Evolutionary conservation across 2,329 filamentous ascomycete genomes (phyloP).

Genomic region (Plenodomus lindquistii): DNA sequence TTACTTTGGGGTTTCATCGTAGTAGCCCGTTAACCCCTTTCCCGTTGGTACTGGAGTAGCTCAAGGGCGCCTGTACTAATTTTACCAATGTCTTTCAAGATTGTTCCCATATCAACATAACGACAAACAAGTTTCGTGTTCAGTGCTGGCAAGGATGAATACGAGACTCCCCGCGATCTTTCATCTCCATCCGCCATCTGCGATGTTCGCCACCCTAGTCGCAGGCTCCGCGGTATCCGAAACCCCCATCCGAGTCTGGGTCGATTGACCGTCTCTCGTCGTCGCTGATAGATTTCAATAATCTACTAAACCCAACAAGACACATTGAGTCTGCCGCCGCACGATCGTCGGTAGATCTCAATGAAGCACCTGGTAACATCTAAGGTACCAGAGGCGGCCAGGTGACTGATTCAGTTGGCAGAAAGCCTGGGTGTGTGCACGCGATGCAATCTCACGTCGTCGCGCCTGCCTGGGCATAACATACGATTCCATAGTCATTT

Average conservation of each 20-base stretch:
- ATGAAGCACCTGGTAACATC: not conserved
- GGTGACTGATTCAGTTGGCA: not conserved
- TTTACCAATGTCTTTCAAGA: too few species aligned
- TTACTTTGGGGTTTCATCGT: too few species aligned
- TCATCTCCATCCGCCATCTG: not conserved
- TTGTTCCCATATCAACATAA: too few species aligned
- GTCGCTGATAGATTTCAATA: not conserved
- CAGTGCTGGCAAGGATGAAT: not conserved
- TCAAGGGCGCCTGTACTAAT: too few species aligned
- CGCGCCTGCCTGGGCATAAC: not conserved
- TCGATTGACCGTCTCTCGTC: not conserved
- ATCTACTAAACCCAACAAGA: too few species aligned
- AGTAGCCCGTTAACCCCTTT: too few species aligned
- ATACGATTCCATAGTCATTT: not conserved
- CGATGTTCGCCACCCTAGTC: not conserved
- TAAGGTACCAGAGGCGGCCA: not conserved
- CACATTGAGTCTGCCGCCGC: not conserved
- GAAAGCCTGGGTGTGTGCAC: not conserved
- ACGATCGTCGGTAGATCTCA: not conserved
- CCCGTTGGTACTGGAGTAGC: too few species aligned
- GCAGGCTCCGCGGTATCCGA: not conserved
- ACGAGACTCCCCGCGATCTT: not conserved
- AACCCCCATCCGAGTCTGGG: not conserved
- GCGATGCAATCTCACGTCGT: not conserved
- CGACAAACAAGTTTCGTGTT: not conserved